Evolutionary conservation across 345 rosid species (phyloP), one percentile per base, ranked within the genome.

Genomic region (Excoecaria cochinchinensis): DNA sequence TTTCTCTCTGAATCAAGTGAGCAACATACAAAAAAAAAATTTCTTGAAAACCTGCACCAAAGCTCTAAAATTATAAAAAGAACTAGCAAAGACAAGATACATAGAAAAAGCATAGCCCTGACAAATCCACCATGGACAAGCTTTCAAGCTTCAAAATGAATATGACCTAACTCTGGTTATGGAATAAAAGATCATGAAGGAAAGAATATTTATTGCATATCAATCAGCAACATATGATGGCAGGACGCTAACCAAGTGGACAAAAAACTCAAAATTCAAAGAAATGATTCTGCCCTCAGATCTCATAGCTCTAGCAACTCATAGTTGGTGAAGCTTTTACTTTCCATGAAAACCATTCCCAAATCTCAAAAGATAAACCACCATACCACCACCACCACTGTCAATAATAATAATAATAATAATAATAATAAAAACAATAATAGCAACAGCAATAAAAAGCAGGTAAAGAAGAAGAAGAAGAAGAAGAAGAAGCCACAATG

Each of bases 341-440:
- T 64, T 79, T 71, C 8, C 82, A 71, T 6, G 51, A 68, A 36
- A 51, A 79, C 44, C 82, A 75, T 61, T 36, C 57, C 67, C 61
- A 69, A 25, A 44, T 79, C 65, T 64, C 64, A 51, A 59, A 17
- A 46, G 46, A 66, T 68, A 13, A 25, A 39, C 73, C 10, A 50
- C 11, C 53, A 50, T 31, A 47, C 74, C 22, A 39, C 56, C 42
- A 39, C 73, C 15, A 47, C 69, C 16, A 39, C 17, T 42, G 68
- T 40, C 6, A 76, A 36, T 36, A 76, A 68, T 48, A 75, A 56
- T 57, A 76, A 58, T 19, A 56, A 56, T 8, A 56, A 52, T 5
- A 50, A 3, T 50, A 50, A 11, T n/a, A n/a, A n/a, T n/a, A n/a
- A n/a, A n/a, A n/a, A n/a, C n/a, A n/a, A n/a, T n/a, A n/a, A n/a